Base-by-base conservation (phyloP, 2,329 filamentous ascomycete genomes). In the Fusarium proliferatum region DNA sequence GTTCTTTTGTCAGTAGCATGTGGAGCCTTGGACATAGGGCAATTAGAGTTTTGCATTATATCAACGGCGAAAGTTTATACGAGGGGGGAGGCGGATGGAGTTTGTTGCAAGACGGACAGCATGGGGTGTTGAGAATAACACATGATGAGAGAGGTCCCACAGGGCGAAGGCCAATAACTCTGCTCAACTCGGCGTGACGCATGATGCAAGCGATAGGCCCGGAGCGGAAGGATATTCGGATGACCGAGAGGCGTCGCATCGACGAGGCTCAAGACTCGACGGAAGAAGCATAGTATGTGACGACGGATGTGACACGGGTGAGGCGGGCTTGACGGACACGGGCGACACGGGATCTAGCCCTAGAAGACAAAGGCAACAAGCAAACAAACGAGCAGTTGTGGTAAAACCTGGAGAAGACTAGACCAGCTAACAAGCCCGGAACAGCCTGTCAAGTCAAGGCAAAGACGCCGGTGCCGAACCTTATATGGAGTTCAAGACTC, bases 381-480 rank as follows among this genome's bases (percentile, higher is more conserved):
- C 19, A 39, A 55, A 28, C 55, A 49, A 30, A 55, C 34, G 33
- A 41, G 23, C 34, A 39, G 58, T 61, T 61, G 52, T 61, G 56
- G 45, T 55, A 59, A 65, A 73, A 67, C 43, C 53, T 73, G 62
- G 62, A 69, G 59, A 68, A 72, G 71, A 45, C 67, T 61, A 72
- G 41, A 55, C 58, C 49, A 30, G 30, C 30, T 11, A 30, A 30
- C 30, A 30, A 59, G 67, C 56, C 67, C 46, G 62, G 41, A 56
- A 53, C 56, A 59, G 59, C 57, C 56, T 72, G 57, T 60, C 57
- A 60, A 39, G 45, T 36, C 52, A 61, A 58, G 61, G 61, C 56
- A 53, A 65, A 68, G 59, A 42, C 60, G 64, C 67, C 64, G 63
- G 65, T 67, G 69, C 61, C 56, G 64, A 77, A 77, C 71, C 73